Evolutionary conservation across 805 yeast genomes (phyloP).

Genomic region (Starmerella sp.): DNA sequence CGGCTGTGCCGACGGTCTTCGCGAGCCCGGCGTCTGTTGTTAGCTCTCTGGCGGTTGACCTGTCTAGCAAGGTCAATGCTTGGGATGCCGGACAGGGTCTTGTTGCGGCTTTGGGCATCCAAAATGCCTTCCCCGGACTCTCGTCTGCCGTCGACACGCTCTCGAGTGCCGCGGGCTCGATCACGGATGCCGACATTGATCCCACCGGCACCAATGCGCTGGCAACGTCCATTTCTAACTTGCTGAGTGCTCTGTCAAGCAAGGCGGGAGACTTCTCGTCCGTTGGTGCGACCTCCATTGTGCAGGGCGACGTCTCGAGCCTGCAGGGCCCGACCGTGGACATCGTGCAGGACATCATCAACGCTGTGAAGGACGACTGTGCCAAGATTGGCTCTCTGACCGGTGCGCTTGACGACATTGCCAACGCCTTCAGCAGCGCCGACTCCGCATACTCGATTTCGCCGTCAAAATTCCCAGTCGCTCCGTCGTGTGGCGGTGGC

Average conservation of each 20-base stretch:
- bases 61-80: slow-evolving; percentile 14
- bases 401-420: slow-evolving; percentile 9
- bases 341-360: slow-evolving; percentile 15
- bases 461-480: slow-evolving; percentile 10
- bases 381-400: slow-evolving; percentile 11
- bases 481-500: background rate
- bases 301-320: slow-evolving; percentile 19
- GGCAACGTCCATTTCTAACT: slow-evolving; percentile 12
- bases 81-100: slow-evolving; percentile 3
- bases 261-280: slow-evolving; percentile 22
- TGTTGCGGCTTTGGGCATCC: slow-evolving; percentile 25
- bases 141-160: slow-evolving; percentile 14
- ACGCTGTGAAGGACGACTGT: slow-evolving; percentile 14
- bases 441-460: slow-evolving; percentile 13
- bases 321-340: slow-evolving; percentile 19
- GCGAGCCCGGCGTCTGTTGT: slow-evolving; percentile 1
- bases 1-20: background rate
- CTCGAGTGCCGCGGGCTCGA: slow-evolving; percentile 3
- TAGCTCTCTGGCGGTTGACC: slow-evolving; percentile 7
- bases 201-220: slow-evolving; percentile 7
- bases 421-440: slow-evolving; percentile 13
- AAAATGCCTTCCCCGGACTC: slow-evolving; percentile 18
- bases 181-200: slow-evolving; percentile 9
- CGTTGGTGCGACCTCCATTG: slow-evolving; percentile 22
- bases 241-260: slow-evolving; percentile 18